Conservation (phyloP, 2,329 filamentous ascomycete genomes). For the Neurospora crassa region DNA sequence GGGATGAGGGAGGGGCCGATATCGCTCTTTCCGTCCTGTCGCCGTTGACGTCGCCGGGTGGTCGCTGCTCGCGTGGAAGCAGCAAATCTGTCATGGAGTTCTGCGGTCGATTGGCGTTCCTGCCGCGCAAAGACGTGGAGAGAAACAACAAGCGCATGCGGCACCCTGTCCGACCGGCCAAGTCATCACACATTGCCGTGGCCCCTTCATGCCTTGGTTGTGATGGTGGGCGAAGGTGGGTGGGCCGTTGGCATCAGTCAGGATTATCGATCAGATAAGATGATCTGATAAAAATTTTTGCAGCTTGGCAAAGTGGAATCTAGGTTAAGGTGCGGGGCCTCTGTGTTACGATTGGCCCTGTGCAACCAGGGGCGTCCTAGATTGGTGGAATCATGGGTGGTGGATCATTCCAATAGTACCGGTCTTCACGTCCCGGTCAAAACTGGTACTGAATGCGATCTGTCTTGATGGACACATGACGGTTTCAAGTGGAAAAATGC, state of each 20-base stretch:
- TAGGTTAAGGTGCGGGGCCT: neutral
- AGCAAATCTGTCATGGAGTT: neutral
- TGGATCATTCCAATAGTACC: neutral
- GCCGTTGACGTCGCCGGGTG: neutral
- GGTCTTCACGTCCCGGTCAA: neutral
- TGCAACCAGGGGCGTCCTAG: neutral
- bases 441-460: neutral
- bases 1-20: neutral
- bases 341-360: neutral
- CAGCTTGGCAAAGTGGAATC: neutral
- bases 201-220: neutral
- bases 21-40: neutral
- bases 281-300: neutral
- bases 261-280: neutral
- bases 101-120: neutral
- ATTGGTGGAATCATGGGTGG: neutral
- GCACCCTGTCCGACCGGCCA: neutral
- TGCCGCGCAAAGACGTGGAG: neutral
- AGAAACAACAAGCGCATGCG: neutral
- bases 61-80: neutral
- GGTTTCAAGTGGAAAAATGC: neutral
- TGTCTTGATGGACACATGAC: neutral
- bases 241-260: neutral
- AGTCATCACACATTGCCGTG: neutral
- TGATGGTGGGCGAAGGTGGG: neutral